Conservation (phyloP, 306 rosid genomes). For the Sicyos edulis region DNA sequence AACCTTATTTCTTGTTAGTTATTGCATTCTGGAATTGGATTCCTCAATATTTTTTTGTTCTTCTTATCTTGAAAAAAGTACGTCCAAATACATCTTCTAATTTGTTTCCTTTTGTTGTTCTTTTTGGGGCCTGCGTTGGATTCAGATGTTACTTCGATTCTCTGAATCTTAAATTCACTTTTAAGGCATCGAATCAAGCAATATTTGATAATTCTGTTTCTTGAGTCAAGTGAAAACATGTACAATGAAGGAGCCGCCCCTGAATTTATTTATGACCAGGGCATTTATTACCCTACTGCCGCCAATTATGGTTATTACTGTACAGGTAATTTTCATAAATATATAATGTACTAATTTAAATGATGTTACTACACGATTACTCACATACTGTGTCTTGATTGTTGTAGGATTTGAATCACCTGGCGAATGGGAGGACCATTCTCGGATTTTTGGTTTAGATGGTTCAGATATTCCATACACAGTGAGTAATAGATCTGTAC, state of each 20-base stretch:
- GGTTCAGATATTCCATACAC: slow-evolving; percentile 61
- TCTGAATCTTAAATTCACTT: slow-evolving; percentile 34
- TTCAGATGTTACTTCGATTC: slow-evolving; percentile 19
- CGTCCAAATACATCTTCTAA: neutral
- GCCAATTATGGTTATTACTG: slow-evolving; percentile 85
- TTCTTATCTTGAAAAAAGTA: neutral
- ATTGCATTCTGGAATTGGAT: neutral
- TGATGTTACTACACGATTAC: slow-evolving; percentile 20
- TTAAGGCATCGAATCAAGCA: slow-evolving; percentile 51
- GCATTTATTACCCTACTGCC: slow-evolving; percentile 76
- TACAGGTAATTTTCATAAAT: slow-evolving; percentile 50
- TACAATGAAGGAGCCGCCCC: slow-evolving; percentile 63
- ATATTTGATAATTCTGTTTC: slow-evolving; percentile 43
- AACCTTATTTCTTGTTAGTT: neutral
- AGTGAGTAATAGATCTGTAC: slow-evolving; percentile 36
- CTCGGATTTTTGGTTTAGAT: slow-evolving; percentile 69
- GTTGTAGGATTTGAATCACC: slow-evolving; percentile 77
- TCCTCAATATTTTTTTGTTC: neutral
- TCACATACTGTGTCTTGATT: slow-evolving; percentile 21
- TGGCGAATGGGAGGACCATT: slow-evolving; percentile 87
- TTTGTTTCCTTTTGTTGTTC: neutral
- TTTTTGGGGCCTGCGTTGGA: neutral
- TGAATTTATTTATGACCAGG: slow-evolving; percentile 81
- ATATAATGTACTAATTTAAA: neutral
- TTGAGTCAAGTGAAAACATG: slow-evolving; percentile 62